Conservation (phyloP, 192 early-diverging fungal species). For the Gaertneriomyces semiglobifer region DNA sequence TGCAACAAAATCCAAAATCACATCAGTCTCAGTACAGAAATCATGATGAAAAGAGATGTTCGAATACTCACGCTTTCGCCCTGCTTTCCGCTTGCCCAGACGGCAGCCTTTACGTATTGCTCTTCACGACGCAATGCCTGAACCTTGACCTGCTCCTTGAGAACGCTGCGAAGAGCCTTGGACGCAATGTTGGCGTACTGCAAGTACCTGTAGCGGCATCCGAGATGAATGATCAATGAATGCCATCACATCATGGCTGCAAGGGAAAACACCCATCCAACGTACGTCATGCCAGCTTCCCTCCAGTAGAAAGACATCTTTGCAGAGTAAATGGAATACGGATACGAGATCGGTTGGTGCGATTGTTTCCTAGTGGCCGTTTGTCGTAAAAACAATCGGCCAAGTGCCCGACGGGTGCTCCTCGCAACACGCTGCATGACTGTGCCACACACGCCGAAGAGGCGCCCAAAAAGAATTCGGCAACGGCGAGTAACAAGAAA, state of each 20-base stretch:
- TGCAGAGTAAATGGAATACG: not conserved
- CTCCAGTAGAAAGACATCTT: conserved; percentile 52
- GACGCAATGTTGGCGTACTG: conserved; percentile 81
- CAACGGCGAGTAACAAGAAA: too few species aligned
- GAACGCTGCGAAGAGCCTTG: conserved; percentile 73
- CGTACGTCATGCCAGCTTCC: conserved; percentile 53
- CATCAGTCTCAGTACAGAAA: too few species aligned
- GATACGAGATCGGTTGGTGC: too few species aligned
- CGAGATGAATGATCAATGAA: not conserved
- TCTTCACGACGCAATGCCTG: conserved; percentile 71
- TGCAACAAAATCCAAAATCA: too few species aligned
- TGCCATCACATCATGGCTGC: not conserved
- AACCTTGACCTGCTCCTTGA: conserved; percentile 71
- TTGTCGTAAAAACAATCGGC: too few species aligned
- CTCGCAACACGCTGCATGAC: too few species aligned
- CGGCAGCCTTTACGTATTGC: conserved; percentile 67
- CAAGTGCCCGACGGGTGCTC: too few species aligned
- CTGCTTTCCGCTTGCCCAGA: conserved; percentile 79
- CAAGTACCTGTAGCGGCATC: conserved; percentile 63
- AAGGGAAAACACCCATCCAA: not conserved
- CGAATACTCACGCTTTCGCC: conserved; percentile 65
- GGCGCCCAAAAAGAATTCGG: too few species aligned
- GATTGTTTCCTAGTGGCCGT: too few species aligned
- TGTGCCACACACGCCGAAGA: too few species aligned
- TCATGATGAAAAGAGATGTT: too few species aligned